These are phyloP conservation scores for Aspergillus amoenus DNA, from an alignment of 2,329 filamentous ascomycete species.

Conservation along the genomic window DNA sequence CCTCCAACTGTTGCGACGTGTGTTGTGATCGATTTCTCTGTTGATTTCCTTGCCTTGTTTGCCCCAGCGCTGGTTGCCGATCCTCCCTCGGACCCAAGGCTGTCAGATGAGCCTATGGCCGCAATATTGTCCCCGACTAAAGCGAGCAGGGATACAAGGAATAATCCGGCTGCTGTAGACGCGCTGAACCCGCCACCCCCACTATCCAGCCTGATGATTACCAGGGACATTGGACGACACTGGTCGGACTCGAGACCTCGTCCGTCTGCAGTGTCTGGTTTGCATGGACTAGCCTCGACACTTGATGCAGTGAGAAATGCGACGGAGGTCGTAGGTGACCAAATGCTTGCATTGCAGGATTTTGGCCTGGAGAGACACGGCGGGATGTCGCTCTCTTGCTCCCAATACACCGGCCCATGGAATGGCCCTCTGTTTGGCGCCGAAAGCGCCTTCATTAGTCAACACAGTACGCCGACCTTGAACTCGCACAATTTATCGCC, in stretches of 20 bases:
- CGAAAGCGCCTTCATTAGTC: constrained; percentile 3
- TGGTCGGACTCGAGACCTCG: constrained; percentile 5
- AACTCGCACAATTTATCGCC: constrained; percentile 1
- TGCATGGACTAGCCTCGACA: constrained; percentile 1
- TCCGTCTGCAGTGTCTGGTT: constrained; percentile 4
- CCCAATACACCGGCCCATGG: constrained; percentile 3
- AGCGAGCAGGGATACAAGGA: constrained; percentile 8
- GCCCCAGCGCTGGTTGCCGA: not conserved
- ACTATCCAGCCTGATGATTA: constrained; percentile 10
- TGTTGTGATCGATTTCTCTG: constrained; percentile 1
- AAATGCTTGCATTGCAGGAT: constrained; percentile 1
- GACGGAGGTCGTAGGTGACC: not conserved
- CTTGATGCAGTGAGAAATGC: constrained; percentile 2
- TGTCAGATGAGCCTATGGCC: constrained; percentile 4
- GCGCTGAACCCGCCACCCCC: constrained; percentile 11
- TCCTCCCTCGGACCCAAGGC: not conserved
- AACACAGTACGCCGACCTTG: not conserved
- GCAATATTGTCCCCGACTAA: constrained; percentile 10
- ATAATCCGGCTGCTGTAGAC: constrained; percentile 10
- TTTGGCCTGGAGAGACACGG: not conserved
- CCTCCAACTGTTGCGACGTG: not conserved
- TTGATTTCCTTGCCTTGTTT: not conserved
- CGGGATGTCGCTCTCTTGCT: constrained; percentile 3
- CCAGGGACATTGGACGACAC: constrained; percentile 1
- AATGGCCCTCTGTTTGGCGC: constrained; percentile 2